Evolutionary conservation across 2,329 filamentous ascomycete species (phyloP).

Genomic region (Epicoccum nigrum): DNA sequence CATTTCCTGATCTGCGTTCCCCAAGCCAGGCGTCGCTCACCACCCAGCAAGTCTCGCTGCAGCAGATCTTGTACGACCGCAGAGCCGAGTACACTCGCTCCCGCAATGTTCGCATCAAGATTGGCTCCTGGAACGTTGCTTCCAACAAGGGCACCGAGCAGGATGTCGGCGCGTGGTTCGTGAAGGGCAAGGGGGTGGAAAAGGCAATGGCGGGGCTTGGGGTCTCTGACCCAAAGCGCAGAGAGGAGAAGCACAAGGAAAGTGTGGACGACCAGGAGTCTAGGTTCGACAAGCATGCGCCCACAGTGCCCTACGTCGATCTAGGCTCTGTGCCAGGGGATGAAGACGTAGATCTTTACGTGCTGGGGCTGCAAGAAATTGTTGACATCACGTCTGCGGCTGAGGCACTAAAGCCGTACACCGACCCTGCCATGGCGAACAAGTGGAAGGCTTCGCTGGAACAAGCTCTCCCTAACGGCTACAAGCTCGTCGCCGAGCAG

Average conservation of each 20-base stretch:
- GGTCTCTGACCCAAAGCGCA: constrained; percentile 31
- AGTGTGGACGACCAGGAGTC: constrained; percentile 56
- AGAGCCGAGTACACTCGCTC: constrained; percentile 79
- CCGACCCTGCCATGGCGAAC: constrained; percentile 71
- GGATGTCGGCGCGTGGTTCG: constrained; percentile 88
- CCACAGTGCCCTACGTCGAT: constrained; percentile 55
- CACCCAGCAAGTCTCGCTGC: constrained; percentile 55
- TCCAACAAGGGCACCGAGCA: constrained; percentile 83
- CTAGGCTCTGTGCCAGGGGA: constrained; percentile 58
- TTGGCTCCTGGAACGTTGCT: constrained; percentile 96
- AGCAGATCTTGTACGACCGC: constrained; percentile 70
- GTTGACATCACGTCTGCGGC: constrained; percentile 81
- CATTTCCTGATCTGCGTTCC: constrained; percentile 50
- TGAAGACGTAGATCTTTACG: constrained; percentile 84
- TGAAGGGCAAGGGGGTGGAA: constrained; percentile 74
- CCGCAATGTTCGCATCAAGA: constrained; percentile 79
- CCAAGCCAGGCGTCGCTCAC: constrained; percentile 36
- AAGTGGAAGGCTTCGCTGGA: constrained; percentile 83
- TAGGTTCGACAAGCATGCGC: constrained; percentile 50
- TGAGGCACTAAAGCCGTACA: constrained; percentile 78
- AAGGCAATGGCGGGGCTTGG: constrained; percentile 64
- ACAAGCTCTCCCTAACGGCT: constrained; percentile 75
- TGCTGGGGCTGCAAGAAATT: constrained; percentile 89
- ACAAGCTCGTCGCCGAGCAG: constrained; percentile 76
- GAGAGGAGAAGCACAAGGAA: constrained; percentile 49